Evolutionary conservation across 1,284 basidiomycete species (phyloP).

Genomic region (Sanghuangporus baumii): DNA sequence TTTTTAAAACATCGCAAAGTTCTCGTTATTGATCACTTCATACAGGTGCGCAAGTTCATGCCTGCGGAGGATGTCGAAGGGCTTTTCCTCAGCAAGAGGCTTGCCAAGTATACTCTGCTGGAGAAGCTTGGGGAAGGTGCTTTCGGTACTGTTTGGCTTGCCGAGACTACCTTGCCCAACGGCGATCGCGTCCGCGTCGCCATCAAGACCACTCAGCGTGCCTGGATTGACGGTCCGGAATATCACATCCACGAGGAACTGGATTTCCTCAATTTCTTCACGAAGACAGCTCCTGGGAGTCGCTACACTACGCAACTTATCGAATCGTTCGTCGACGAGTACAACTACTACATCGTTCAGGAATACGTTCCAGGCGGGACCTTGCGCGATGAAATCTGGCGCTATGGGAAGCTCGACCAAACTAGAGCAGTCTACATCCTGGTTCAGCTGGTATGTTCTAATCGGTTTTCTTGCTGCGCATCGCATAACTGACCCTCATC

Average conservation of each 20-base stretch:
- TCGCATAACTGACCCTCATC: neutral
- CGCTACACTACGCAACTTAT: neutral
- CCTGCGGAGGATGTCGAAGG: neutral
- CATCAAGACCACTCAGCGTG: neutral
- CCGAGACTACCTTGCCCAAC: neutral
- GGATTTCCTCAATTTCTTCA: neutral
- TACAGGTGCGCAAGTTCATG: neutral
- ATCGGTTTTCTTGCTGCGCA: neutral
- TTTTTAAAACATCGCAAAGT: neutral
- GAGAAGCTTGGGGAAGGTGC: neutral
- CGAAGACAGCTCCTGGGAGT: neutral
- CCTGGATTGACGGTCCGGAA: neutral
- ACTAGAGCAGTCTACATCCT: neutral
- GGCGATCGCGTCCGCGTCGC: conserved; percentile 1
- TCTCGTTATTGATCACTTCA: neutral
- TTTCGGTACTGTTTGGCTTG: neutral
- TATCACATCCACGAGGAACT: neutral
- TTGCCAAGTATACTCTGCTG: neutral
- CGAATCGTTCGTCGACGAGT: conserved; percentile 1
- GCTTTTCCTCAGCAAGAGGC: neutral
- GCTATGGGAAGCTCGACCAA: neutral
- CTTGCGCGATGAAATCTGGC: neutral
- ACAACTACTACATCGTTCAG: conserved; percentile 2
- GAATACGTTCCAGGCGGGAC: neutral
- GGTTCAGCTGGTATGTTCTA: neutral